Base-by-base conservation (phyloP, 495 filamentous ascomycete species). In the Hypoxylon perforatum region DNA sequence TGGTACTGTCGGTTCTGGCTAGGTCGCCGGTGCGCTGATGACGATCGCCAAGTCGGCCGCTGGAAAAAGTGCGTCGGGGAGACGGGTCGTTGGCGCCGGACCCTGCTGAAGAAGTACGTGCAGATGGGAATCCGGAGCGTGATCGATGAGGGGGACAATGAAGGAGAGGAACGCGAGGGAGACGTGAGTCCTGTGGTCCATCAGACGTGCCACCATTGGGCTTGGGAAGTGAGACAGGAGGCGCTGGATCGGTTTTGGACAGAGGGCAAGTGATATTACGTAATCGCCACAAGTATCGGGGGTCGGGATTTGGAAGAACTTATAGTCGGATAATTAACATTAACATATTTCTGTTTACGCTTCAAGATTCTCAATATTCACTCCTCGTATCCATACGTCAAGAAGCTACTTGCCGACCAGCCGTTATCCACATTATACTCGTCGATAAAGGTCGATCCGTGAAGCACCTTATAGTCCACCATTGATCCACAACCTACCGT, bases 141-240 rank as follows among this genome's bases (percentile, higher is more conserved):
- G 1, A 77, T 73, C 23, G 81, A 83, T 63, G 77, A 82, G 55
- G 81, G 78, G 1, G 68, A 73, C 14, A 76, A 74, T 8, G 76
- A 74, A 3, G 78, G 74, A 38, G 80, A 78, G 12, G 67, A 61
- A 45, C 21, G 30, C 8, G 21, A n/a, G 18, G 58, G 46, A n/a
- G 80, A 81, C 15, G 81, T 83, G 38, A 84, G 82, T 74, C 81
- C 79, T 18, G 82, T 81, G 4, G 73, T 83, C 56, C 80, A 82
- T 69, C 80, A 83, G 71, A 83, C 81, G 5, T 83, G 80, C 39
- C 78, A 80, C 65, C 80, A 84, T 59, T 83, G 81, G 81, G 82
- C 76, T 10, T 82, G 72, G 60, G 81, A 79, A 60, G 76, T 80
- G 1, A 73, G 77, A 57, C 81, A 84, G 61, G 73, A 77, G 35